These are phyloP conservation scores for Colletotrichum higginsianum DNA, from an alignment of 2,329 filamentous ascomycete species.

Conservation along the genomic window DNA sequence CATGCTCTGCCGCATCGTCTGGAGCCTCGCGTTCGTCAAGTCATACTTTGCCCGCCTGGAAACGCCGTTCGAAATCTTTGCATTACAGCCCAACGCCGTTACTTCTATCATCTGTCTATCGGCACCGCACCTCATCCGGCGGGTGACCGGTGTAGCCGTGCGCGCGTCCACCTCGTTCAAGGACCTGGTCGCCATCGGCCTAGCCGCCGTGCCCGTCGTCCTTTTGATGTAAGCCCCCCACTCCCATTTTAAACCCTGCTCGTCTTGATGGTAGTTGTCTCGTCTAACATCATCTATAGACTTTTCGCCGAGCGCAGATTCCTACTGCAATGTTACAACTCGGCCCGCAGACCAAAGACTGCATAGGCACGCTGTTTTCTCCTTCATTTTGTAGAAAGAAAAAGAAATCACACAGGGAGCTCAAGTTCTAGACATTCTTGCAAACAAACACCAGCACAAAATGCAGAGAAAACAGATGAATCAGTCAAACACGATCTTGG, in stretches of 20 bases:
- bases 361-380: background rate
- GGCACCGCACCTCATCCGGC: conserved; percentile 59
- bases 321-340: conserved; percentile 65
- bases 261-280: conserved; percentile 22
- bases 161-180: conserved; percentile 44
- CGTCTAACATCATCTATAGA: conserved; percentile 53
- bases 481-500: conserved; percentile 91
- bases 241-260: background rate
- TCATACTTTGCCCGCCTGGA: conserved; percentile 70
- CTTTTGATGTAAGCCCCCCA: conserved; percentile 70
- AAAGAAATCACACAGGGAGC: background rate
- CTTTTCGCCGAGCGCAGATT: conserved; percentile 69
- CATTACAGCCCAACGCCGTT: conserved; percentile 60
- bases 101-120: conserved; percentile 61
- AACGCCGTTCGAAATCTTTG: conserved; percentile 56
- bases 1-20: conserved; percentile 87
- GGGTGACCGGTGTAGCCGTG: conserved; percentile 36
- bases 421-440: conserved; percentile 3
- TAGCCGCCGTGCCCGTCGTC: conserved; percentile 66
- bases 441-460: background rate
- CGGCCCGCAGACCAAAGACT: conserved; percentile 52
- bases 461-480: background rate
- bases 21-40: conserved; percentile 82
- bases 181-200: conserved; percentile 64
- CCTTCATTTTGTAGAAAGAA: background rate